Base-by-base conservation (phyloP, 805 yeast genomes). In the Candida jianshihensis region DNA sequence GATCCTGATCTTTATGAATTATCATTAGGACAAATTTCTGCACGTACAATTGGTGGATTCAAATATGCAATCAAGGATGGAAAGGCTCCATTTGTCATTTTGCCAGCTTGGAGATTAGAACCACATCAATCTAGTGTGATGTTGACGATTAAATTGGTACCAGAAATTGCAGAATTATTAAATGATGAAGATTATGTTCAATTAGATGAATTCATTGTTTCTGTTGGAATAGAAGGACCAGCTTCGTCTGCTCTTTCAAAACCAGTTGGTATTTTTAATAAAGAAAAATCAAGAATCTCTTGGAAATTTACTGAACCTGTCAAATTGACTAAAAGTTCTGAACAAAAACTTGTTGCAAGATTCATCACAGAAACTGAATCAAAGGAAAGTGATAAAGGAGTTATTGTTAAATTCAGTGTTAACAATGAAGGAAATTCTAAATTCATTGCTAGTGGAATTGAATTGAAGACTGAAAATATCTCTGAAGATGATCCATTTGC, bases 91-190 rank as follows among this genome's bases (percentile, higher is more conserved):
- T 59, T 90, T 19, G 57, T 73, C 20, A 69, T 90, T 32, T 69
- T 77, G 27, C 96, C 96, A 29, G 75, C 81, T 31, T 92, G 97
- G 97, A 82, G 88, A 53, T 82, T 81, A 54, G 96, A 89, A 57
- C 70, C 71, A 15, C 79, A 71, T 37, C 96, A 88, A 62, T 79
- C 96, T 1, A 81, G 95, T 47, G 81, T 90, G 39, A 83, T 89
- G 62, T 68, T 90, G 39, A 77, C 81, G 15, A 61, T 86, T 43
- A 71, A 70, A 53, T 68, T 83, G 41, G 62, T 75, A 33, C 76
- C 76, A 4, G 60, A 61, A 15, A 64, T 72, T 38, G 43, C 60
- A 5, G 42, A 51, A 1, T 53, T 53, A 25, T 48, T 75, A 26
- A 46, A 53, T 6, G 60, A 61, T 12, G 58, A 61, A 19, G 60